Percentiles rank a stretch among this genome's conserved stretches.
Conservation (phyloP, 306 rosid species). For the Gleditsia sinensis region DNA sequence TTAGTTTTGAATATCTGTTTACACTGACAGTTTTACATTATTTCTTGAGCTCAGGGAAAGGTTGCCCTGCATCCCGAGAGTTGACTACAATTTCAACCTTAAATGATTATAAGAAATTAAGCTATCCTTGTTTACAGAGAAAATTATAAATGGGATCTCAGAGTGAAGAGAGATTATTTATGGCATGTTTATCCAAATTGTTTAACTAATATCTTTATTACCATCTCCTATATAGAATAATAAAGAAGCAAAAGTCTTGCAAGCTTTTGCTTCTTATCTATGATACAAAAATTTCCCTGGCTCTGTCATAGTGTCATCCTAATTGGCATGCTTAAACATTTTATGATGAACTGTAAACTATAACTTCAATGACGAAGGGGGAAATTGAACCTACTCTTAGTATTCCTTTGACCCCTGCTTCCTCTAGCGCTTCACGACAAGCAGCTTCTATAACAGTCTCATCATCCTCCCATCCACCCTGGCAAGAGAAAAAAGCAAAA, state of each 20-base stretch:
- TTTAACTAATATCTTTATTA: constrained; percentile 1
- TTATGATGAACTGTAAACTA: constrained; percentile 10
- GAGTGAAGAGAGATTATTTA: background rate
- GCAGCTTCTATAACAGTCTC: constrained; percentile 83
- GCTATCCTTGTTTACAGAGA: no score
- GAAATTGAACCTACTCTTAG: constrained; percentile 60
- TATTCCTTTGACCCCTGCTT: constrained; percentile 86
- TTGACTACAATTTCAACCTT: no score
- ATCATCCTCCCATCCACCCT: constrained; percentile 99
- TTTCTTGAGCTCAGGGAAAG: background rate
- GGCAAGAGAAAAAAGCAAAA: constrained; percentile 26
- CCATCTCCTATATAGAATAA: constrained; percentile 7
- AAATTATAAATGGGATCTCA: no score
- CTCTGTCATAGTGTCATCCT: constrained; percentile 7
- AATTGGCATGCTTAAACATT: background rate
- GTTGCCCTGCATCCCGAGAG: background rate
- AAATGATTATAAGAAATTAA: background rate
- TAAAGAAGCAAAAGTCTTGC: background rate
- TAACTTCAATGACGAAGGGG: constrained; percentile 11
- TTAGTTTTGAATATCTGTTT: background rate
- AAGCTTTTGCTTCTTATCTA: background rate
- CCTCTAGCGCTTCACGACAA: constrained; percentile 84
- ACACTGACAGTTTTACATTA: background rate
- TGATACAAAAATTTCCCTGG: background rate
- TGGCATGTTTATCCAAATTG: constrained; percentile 8